Percentiles rank a stretch among this genome's conserved stretches.
These are phyloP conservation scores for Zygotorulaspora mrakii DNA, from an alignment of 1,139 yeast species.

Conservation along the genomic window DNA sequence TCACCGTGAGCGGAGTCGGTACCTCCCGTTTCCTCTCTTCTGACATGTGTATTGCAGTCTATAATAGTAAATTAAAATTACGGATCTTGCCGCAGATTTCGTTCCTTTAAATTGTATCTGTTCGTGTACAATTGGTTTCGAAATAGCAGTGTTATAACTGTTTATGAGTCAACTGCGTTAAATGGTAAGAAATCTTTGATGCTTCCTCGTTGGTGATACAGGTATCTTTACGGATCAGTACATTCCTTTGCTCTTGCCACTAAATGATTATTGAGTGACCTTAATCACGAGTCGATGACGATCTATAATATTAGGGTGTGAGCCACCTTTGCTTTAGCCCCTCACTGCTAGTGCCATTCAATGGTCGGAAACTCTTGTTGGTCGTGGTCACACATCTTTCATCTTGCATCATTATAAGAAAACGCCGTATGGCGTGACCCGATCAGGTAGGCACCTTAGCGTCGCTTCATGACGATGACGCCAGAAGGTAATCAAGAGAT, in stretches of 20 bases:
- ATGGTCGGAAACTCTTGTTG: conserved; percentile 1
- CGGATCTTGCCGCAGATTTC: no score
- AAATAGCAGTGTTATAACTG: no score
- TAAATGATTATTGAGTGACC: neutral
- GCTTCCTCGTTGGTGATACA: neutral
- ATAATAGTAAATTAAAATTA: no score
- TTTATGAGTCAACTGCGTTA: no score
- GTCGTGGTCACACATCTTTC: conserved; percentile 1
- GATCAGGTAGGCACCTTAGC: no score
- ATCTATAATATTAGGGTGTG: no score
- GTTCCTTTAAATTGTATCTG: no score
- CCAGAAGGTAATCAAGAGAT: no score
- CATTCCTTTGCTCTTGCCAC: neutral
- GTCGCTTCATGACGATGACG: no score
- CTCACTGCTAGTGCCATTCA: neutral
- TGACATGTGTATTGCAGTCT: neutral
- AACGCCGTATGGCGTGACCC: no score
- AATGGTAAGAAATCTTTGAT: neutral
- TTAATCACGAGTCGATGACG: no score
- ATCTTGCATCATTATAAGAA: neutral
- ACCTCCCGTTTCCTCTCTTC: conserved; percentile 3
- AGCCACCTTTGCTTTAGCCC: neutral
- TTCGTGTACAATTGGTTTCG: no score
- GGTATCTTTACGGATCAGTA: neutral
- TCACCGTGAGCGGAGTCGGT: conserved; percentile 1